Conservation (phyloP, 805 yeast species). For the Metschnikowia henanensis region DNA sequence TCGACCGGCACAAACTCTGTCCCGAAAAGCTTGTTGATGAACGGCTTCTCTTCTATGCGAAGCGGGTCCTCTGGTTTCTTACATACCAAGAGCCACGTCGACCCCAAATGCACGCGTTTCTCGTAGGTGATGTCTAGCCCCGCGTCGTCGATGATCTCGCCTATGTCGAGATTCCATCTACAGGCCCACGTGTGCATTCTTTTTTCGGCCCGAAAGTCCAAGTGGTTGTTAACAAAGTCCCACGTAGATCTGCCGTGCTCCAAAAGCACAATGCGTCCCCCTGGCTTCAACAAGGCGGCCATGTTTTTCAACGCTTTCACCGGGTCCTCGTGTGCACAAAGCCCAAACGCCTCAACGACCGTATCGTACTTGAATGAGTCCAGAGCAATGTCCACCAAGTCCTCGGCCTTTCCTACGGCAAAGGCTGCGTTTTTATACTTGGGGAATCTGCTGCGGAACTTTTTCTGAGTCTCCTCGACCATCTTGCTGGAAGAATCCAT, state of each 20-base stretch:
- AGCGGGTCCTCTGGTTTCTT: slow-evolving; percentile 69
- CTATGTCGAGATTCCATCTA: slow-evolving; percentile 95
- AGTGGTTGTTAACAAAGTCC: slow-evolving; percentile 71
- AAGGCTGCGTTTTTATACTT: slow-evolving; percentile 72
- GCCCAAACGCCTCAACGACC: slow-evolving; percentile 89
- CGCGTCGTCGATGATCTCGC: slow-evolving; percentile 78
- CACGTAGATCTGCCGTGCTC: slow-evolving; percentile 93
- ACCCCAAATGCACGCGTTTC: slow-evolving; percentile 82
- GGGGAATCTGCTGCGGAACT: slow-evolving; percentile 70
- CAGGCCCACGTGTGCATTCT: slow-evolving; percentile 95
- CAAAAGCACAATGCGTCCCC: slow-evolving; percentile 81
- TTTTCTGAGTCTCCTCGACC: slow-evolving; percentile 77
- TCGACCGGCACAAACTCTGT: slow-evolving; percentile 30
- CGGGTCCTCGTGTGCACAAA: slow-evolving; percentile 96
- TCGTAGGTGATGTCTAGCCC: slow-evolving; percentile 83
- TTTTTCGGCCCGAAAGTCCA: slow-evolving; percentile 80
- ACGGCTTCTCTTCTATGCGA: slow-evolving; percentile 43
- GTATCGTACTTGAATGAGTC: slow-evolving; percentile 75
- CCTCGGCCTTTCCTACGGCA: slow-evolving; percentile 89
- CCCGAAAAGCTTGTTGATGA: slow-evolving; percentile 41
- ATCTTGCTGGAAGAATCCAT: slow-evolving; percentile 82
- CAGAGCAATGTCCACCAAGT: slow-evolving; percentile 57
- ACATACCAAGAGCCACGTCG: slow-evolving; percentile 84
- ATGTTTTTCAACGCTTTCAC: slow-evolving; percentile 77
- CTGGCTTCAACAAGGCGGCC: slow-evolving; percentile 73